Conservation (phyloP, 495 filamentous ascomycete species). For the Glonium stellatum region DNA sequence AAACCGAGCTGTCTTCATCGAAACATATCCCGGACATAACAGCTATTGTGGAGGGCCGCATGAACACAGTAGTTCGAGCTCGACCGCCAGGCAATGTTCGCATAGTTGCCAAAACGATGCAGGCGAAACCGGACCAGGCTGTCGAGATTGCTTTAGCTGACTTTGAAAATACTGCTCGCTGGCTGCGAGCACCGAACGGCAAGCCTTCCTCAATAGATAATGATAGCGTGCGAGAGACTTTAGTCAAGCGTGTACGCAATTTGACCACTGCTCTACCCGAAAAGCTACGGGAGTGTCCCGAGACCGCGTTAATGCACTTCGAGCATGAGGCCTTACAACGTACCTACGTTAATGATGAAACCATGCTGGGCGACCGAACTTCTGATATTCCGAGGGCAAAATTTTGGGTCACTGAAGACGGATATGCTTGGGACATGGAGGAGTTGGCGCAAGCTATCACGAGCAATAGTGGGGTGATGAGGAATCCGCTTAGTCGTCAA, state of each 20-base stretch:
- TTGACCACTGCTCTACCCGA: conserved; percentile 26
- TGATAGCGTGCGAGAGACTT: conserved; percentile 19
- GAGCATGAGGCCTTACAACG: conserved; percentile 30
- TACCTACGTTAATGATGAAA: conserved; percentile 33
- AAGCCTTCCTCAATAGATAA: conserved; percentile 13
- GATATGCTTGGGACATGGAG: conserved; percentile 30
- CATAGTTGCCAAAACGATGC: conserved; percentile 14
- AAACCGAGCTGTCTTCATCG: background rate
- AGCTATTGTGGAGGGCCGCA: conserved; percentile 18
- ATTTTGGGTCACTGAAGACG: conserved; percentile 30
- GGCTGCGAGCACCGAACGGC: conserved; percentile 21
- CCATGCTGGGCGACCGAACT: conserved; percentile 31
- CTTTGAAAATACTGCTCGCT: conserved; percentile 19
- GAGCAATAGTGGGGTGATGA: conserved; percentile 26
- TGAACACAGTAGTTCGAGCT: background rate
- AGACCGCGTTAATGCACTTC: conserved; percentile 31
- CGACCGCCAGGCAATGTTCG: conserved; percentile 20
- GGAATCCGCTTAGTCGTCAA: conserved; percentile 27
- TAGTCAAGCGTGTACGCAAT: conserved; percentile 23
- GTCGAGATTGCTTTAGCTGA: conserved; percentile 15
- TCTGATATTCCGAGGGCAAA: conserved; percentile 27
- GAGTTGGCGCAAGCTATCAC: conserved; percentile 26
- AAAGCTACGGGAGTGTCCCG: conserved; percentile 11
- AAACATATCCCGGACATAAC: conserved; percentile 10
- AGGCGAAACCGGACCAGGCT: conserved; percentile 12